Percentiles rank a stretch among this genome's conserved stretches.
phyloP scores from a whole-genome alignment of 1,139 yeast genomes.

The Protomyces inundatus region DNA sequence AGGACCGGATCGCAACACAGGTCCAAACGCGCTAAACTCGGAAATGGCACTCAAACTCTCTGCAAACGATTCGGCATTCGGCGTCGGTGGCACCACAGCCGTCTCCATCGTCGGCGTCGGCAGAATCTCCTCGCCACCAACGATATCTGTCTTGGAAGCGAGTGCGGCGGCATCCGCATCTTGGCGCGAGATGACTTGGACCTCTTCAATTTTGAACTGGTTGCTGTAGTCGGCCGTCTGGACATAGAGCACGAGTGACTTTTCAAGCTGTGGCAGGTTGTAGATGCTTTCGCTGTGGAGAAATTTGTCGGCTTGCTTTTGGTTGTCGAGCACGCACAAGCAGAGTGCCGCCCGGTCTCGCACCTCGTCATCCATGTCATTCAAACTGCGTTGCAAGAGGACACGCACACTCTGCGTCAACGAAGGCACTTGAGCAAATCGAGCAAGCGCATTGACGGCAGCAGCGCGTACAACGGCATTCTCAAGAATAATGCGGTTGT shows the following conservation, averaged over 20 bases:
- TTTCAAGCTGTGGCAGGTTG: conserved; percentile 72
- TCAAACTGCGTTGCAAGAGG: conserved; percentile 73
- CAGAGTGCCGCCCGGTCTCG: conserved; percentile 95
- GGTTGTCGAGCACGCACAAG: conserved; percentile 56
- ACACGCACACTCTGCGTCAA: conserved; percentile 60
- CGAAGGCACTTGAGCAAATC: conserved; percentile 62
- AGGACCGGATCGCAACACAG: conserved; percentile 63
- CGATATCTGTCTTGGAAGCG: conserved; percentile 47
- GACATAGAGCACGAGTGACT: conserved; percentile 67
- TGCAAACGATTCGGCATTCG: conserved; percentile 57
- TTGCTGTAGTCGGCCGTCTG: conserved; percentile 54
- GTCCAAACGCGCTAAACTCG: conserved; percentile 67
- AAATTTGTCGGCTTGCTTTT: conserved; percentile 45
- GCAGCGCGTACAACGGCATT: conserved; percentile 93
- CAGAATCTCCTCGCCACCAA: conserved; percentile 30
- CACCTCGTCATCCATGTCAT: conserved; percentile 92
- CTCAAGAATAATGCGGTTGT: conserved; percentile 92
- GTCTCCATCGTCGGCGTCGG: conserved; percentile 30
- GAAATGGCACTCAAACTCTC: conserved; percentile 62
- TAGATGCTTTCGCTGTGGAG: conserved; percentile 59
- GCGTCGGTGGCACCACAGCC: conserved; percentile 34
- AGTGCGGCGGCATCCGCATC: conserved; percentile 59
- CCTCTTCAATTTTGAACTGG: conserved; percentile 65
- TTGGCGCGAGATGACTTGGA: conserved; percentile 60
- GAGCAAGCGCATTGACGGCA: conserved; percentile 87